Conservation (phyloP, 208 protist genomes). For the Leishmania mexicana region DNA sequence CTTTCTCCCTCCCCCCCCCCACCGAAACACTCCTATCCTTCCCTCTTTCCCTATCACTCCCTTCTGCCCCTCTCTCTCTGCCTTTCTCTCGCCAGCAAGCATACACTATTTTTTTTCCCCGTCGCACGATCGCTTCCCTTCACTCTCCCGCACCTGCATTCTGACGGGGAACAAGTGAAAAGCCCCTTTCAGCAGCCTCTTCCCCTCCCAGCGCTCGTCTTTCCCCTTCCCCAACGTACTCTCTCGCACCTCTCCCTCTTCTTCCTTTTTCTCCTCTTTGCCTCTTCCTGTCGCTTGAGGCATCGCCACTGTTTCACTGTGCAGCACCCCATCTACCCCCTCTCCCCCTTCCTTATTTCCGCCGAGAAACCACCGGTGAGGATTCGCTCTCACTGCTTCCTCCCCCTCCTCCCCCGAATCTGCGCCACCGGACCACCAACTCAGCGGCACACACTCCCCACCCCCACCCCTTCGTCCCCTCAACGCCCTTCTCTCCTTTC, state of each 20-base stretch:
- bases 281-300: neutral
- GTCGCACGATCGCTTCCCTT: neutral
- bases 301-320: neutral
- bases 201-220: neutral
- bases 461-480: neutral
- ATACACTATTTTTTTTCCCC: neutral
- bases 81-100: neutral
- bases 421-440: neutral
- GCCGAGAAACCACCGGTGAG: neutral
- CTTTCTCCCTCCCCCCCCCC: neutral
- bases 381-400: neutral
- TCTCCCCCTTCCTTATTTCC: neutral
- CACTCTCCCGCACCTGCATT: neutral
- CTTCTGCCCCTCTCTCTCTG: neutral
- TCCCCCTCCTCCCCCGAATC: neutral
- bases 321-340: neutral
- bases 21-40: neutral
- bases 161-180: neutral
- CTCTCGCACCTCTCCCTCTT: neutral
- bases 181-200: neutral
- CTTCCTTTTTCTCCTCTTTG: neutral
- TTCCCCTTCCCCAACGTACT: neutral
- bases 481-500: constrained; percentile 12
- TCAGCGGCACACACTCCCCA: neutral
- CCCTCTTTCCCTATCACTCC: neutral